Percentiles rank a stretch among this genome's conserved stretches.
Conservation (phyloP, 2,329 filamentous ascomycete genomes). For the Intubia oerlemansii region DNA sequence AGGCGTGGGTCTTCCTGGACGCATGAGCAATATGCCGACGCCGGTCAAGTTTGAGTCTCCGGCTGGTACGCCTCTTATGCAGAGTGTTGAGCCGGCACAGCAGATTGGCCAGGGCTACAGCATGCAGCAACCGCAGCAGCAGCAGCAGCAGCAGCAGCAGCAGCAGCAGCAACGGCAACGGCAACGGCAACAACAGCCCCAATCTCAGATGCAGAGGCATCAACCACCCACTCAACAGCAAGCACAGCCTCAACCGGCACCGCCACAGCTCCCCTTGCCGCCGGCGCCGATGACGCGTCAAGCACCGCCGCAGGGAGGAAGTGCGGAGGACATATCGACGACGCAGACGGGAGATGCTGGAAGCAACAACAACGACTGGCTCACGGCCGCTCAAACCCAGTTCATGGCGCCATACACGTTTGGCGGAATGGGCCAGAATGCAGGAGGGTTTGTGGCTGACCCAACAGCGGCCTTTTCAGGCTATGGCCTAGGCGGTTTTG, state of each 20-base stretch:
- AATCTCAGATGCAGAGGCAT: no score
- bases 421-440: conserved; percentile 13
- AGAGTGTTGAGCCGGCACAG: conserved; percentile 8
- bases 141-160: conserved; percentile 1
- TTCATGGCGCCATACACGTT: conserved; percentile 32
- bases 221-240: no score
- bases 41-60: conserved; percentile 9
- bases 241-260: background rate
- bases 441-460: conserved; percentile 9
- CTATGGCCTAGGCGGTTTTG: conserved; percentile 7
- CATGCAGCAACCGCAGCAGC: conserved; percentile 14
- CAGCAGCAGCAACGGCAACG: no score
- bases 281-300: conserved; percentile 17
- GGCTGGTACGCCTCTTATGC: conserved; percentile 7
- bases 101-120: conserved; percentile 14
- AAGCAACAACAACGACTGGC: conserved; percentile 19
- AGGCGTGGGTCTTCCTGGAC: conserved; percentile 3
- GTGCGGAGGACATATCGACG: no score
- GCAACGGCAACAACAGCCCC: no score
- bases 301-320: no score
- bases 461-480: conserved; percentile 9
- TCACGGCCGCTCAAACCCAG: conserved; percentile 14
- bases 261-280: conserved; percentile 6
- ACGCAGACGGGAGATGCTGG: no score
- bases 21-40: background rate